A percentile compares a stretch with the other conserved stretches of the same genome.
Evolutionary conservation across 2,329 filamentous ascomycete genomes (phyloP).

Genomic region (Hymenoscyphus salicellus): DNA sequence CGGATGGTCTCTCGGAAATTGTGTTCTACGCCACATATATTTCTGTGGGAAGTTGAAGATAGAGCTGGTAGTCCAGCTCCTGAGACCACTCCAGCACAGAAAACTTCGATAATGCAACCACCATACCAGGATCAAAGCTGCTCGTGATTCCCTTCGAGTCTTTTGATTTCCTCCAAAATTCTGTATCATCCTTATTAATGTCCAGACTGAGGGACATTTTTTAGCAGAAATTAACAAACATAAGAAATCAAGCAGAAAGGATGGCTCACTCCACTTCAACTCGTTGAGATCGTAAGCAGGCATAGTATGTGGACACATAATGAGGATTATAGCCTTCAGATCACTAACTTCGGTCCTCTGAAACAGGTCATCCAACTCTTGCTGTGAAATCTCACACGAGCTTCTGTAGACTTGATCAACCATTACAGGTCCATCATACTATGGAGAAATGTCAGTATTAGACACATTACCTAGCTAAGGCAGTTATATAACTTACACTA

Average conservation of each 20-base stretch:
- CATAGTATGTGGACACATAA: background rate
- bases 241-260: background rate
- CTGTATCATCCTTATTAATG: background rate
- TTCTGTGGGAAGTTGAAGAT: slow-evolving; percentile 33
- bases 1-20: too few relatives aligned
- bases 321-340: background rate
- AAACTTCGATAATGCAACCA: slow-evolving; percentile 34
- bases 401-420: background rate
- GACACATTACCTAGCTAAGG: background rate
- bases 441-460: background rate
- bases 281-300: background rate
- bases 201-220: background rate
- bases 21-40: background rate
- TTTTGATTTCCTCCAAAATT: slow-evolving; percentile 2
- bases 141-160: background rate
- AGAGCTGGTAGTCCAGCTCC: slow-evolving; percentile 39
- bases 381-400: background rate
- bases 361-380: background rate
- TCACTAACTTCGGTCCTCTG: background rate
- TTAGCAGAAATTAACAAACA: background rate
- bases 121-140: too few relatives aligned
- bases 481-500: background rate
- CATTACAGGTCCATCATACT: background rate
- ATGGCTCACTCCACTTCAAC: background rate
- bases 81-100: slow-evolving; percentile 38